Evolutionary conservation across 78 protist genomes (phyloP), one percentile per base, ranked within the genome.

Genomic region (Tieghemostelium lacteum): DNA sequence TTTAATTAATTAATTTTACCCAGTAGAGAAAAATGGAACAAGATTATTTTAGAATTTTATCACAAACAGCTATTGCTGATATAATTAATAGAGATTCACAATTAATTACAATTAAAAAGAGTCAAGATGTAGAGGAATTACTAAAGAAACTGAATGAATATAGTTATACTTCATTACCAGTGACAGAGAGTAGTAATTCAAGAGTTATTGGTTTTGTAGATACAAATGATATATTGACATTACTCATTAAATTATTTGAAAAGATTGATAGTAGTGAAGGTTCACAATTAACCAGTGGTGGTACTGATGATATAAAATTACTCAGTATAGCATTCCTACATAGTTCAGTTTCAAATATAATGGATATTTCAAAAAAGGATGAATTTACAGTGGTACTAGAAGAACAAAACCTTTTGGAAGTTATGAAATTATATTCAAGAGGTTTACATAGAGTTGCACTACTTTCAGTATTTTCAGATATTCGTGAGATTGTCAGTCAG

Each of bases 161-260:
- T 49, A 33, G 50, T 22, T 45, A 63, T 33, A 42, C 87, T 42
- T 22, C 50, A 17, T 29, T 40, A 34, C 87, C 87, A 28, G 87
- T 76, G 1, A 28, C 57, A 2, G 62, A 28, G 55, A 42, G 22
- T 36, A 55, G 65, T 37, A 36, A 34, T n/a, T 63, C 17, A 28
- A 76, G 87, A 76, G 87, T 76, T 19, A 64, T 76, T 40, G 87
- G 87, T 20, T 76, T 76, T 31, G 73, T 76, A 10, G 87, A 76
- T 76, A 76, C 87, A 0, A 76, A 76, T 49, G 87, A 76, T 76
- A 57, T 76, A 63, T 34, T 76, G 10, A 12, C 73, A 49, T 24
- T 76, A 49, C 24, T 76, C 1, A 2, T 52, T 0, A 76, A 76
- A 24, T 3, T 75, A 3, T 33, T 26, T 34, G 63, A 76, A 24